Base-by-base conservation (phyloP, 2,329 filamentous ascomycete genomes). In the Zarea fungicola region DNA sequence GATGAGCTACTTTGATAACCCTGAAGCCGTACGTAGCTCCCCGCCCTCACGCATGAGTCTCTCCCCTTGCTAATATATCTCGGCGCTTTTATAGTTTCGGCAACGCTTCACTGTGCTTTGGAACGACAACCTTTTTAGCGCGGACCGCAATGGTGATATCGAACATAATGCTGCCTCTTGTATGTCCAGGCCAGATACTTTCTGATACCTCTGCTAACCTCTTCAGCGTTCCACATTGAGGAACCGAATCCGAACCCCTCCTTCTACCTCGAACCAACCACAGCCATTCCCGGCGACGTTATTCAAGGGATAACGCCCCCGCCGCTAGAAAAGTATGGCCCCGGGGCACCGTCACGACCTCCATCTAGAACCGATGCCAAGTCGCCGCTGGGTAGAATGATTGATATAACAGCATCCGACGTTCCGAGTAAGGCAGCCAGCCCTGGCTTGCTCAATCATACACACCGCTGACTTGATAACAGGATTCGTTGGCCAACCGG, bases 291-390 rank as follows among this genome's bases (percentile, higher is more conserved):
- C 19, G 46, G 31, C 39, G 60, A 60, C 29, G 58, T 73, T 29
- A 69, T 76, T 26, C 68, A 73, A 36, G 71, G 72, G 18, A 62
- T 70, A 10, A 66, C 72, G n/a, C n/a, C n/a, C 6, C 68, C 72
- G 28, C 65, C 65, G 2, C 60, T 62, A 11, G 68, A 69, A 31
- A 62, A 64, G 39, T 72, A 73, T 50, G 67, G 65, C 29, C 64
- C 65, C 8, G 68, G 67, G 23, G 74, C 76, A 5, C 77, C 78
- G 0, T 83, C 81, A 16, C 72, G 81, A 49, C 81, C 81, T n/a
- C 81, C 81, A 2, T 84, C 81, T 19, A 69, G 80, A 62, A 70
- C 75, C 37, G 77, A 76, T 52, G 75, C 75, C 54, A 72, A 71
- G 57, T 83, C 81, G 28, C 80, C 81, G 8, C 61, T 82, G 51